phyloP scores from a whole-genome alignment of 352 stramenopile genomes.

The Plasmopara viticola region DNA sequence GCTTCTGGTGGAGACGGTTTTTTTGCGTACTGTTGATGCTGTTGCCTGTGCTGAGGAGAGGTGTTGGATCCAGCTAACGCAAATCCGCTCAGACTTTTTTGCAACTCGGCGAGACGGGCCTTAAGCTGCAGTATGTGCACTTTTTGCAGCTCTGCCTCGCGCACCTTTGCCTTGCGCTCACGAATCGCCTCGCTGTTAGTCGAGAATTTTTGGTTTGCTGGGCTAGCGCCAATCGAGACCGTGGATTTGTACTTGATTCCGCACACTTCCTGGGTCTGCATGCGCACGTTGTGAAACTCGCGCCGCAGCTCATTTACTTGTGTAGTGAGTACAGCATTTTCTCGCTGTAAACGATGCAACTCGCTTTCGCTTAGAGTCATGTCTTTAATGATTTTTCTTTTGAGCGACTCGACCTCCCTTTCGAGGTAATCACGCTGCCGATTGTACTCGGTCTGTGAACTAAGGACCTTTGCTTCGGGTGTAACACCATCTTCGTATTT shows the following conservation, averaged over 20 bases:
- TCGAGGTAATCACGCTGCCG: conserved; percentile 90
- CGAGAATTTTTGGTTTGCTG: conserved; percentile 13
- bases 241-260: conserved; percentile 37
- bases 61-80: conserved; percentile 32
- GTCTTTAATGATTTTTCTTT: conserved; percentile 86
- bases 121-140: conserved; percentile 73
- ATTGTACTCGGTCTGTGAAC: conserved; percentile 87
- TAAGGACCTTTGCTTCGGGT: conserved; percentile 77
- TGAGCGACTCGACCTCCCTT: conserved; percentile 85
- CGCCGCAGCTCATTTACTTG: conserved; percentile 80
- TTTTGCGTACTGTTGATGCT: conserved; percentile 21
- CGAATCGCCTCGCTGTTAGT: conserved; percentile 13
- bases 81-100: conserved; percentile 60
- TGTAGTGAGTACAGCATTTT: conserved; percentile 74
- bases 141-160: conserved; percentile 58
- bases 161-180: conserved; percentile 44
- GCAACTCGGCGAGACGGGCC: conserved; percentile 48
- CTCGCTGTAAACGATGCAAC: conserved; percentile 67
- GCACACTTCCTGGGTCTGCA: conserved; percentile 59
- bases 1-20: conserved; percentile 31
- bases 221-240: conserved; percentile 15
- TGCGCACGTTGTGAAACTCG: conserved; percentile 75
- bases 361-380: conserved; percentile 82
- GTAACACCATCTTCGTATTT: conserved; percentile 76
- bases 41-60: conserved; percentile 20